These are phyloP conservation scores for Lupinus albus DNA, from an alignment of 306 rosid species.

Conservation along the genomic window DNA sequence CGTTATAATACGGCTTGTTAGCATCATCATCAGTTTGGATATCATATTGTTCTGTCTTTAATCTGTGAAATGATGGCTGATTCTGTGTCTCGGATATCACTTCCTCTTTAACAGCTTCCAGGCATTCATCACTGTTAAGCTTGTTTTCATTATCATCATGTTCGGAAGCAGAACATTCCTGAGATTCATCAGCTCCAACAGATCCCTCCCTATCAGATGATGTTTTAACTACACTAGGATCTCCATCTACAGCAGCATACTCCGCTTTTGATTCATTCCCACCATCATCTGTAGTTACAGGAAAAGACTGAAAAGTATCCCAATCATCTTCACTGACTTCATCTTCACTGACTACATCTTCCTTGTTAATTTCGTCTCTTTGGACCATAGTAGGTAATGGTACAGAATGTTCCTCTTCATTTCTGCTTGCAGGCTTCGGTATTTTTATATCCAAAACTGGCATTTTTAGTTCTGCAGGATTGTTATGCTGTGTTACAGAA, in stretches of 20 bases:
- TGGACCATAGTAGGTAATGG: constrained; percentile 34
- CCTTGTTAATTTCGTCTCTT: constrained; percentile 37
- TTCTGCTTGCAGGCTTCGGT: constrained; percentile 53
- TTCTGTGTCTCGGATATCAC: constrained; percentile 11
- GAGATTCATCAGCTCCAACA: constrained; percentile 37
- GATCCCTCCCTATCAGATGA: constrained; percentile 42
- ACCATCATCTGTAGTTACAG: constrained; percentile 62
- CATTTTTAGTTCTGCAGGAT: constrained; percentile 49
- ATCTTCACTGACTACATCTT: constrained; percentile 30
- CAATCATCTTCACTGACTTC: constrained; percentile 82
- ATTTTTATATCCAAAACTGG: constrained; percentile 72
- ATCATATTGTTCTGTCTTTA: background rate
- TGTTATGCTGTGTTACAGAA: constrained; percentile 73
- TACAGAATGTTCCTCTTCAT: constrained; percentile 47
- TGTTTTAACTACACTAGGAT: constrained; percentile 43
- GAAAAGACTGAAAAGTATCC: constrained; percentile 93
- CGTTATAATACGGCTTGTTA: constrained; percentile 26
- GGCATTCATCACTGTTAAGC: constrained; percentile 34
- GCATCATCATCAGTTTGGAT: constrained; percentile 32
- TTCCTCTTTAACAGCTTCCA: constrained; percentile 41
- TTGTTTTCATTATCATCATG: constrained; percentile 26
- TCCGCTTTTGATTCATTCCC: constrained; percentile 51
- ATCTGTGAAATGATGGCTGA: background rate
- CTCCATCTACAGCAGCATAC: constrained; percentile 41
- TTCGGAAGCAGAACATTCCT: constrained; percentile 44